Percentiles rank a stretch among this genome's conserved stretches.
Evolutionary conservation across 768 basidiomycete genomes (phyloP).

Genomic region (Auriscalpium vulgare): DNA sequence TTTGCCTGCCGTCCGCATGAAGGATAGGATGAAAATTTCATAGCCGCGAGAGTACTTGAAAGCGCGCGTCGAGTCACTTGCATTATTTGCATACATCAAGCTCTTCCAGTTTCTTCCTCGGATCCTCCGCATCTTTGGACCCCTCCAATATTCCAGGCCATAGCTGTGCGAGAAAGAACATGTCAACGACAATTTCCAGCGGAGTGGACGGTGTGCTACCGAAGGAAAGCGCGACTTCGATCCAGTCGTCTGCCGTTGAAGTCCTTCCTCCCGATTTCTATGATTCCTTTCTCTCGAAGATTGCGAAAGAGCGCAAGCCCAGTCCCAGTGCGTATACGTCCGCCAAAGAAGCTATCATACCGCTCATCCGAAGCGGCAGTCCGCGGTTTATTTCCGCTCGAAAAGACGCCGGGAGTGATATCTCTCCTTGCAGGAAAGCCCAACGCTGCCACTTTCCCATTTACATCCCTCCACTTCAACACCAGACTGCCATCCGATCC

Average conservation of each 20-base stretch:
- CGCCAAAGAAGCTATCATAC: neutral
- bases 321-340: constrained; percentile 38
- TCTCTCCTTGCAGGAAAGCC: constrained; percentile 89
- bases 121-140: too few species aligned
- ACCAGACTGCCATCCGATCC: constrained; percentile 40
- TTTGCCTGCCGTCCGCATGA: too few species aligned
- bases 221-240: too few species aligned
- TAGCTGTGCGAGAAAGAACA: too few species aligned
- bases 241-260: neutral
- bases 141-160: too few species aligned
- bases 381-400: constrained; percentile 66
- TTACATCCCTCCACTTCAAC: constrained; percentile 68
- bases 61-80: too few species aligned
- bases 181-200: too few species aligned
- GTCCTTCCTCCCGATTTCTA: constrained; percentile 50
- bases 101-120: too few species aligned
- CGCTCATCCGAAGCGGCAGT: constrained; percentile 25
- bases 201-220: too few species aligned
- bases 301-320: constrained; percentile 54
- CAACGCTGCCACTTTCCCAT: constrained; percentile 85
- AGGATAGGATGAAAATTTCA: too few species aligned
- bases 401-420: constrained; percentile 68
- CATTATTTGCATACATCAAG: too few species aligned
- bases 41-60: too few species aligned
- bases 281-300: constrained; percentile 47